Evolutionary conservation across 2,329 filamentous ascomycete genomes (phyloP).

Genomic region (Dissoconium aciculare): DNA sequence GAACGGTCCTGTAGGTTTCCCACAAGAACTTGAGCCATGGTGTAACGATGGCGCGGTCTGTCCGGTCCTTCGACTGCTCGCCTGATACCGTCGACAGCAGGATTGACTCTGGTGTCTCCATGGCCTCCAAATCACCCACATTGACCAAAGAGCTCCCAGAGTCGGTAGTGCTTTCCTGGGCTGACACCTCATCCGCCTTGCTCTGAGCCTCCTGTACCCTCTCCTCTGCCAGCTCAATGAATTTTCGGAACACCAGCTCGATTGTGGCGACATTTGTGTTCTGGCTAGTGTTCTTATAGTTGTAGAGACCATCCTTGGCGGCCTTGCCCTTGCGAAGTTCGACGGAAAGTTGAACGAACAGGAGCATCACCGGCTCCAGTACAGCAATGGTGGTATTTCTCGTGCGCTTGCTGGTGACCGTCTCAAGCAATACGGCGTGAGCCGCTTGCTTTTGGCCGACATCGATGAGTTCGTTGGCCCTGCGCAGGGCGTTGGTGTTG

Average conservation of each 20-base stretch:
- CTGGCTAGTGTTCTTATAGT: slow-evolving; percentile 99
- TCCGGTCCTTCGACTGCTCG: slow-evolving; percentile 92
- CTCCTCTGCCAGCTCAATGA: slow-evolving; percentile 90
- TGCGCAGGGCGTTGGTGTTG: slow-evolving; percentile 96
- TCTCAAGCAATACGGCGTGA: slow-evolving; percentile 90
- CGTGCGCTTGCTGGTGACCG: slow-evolving; percentile 96
- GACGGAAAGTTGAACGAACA: slow-evolving; percentile 91
- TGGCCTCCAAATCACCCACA: slow-evolving; percentile 90
- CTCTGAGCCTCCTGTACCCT: slow-evolving; percentile 93
- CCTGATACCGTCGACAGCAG: slow-evolving; percentile 94
- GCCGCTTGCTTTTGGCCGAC: slow-evolving; percentile 87
- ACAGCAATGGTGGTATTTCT: slow-evolving; percentile 94
- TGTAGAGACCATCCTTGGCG: slow-evolving; percentile 96
- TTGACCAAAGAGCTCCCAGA: slow-evolving; percentile 61
- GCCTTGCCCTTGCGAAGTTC: slow-evolving; percentile 96
- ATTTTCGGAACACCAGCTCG: slow-evolving; percentile 92
- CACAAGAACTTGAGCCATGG: slow-evolving; percentile 99
- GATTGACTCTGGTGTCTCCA: slow-evolving; percentile 95
- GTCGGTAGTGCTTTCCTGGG: slow-evolving; percentile 62
- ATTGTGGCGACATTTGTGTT: slow-evolving; percentile 98
- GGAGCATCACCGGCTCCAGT: slow-evolving; percentile 94
- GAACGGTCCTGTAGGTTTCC: slow-evolving; percentile 96
- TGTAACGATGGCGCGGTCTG: slow-evolving; percentile 93
- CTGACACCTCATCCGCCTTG: slow-evolving; percentile 91
- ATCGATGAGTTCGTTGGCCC: slow-evolving; percentile 95